These are phyloP conservation scores for Austroboletus olivaceoglutinosus DNA, from an alignment of 1,284 basidiomycete genomes.

Conservation along the genomic window DNA sequence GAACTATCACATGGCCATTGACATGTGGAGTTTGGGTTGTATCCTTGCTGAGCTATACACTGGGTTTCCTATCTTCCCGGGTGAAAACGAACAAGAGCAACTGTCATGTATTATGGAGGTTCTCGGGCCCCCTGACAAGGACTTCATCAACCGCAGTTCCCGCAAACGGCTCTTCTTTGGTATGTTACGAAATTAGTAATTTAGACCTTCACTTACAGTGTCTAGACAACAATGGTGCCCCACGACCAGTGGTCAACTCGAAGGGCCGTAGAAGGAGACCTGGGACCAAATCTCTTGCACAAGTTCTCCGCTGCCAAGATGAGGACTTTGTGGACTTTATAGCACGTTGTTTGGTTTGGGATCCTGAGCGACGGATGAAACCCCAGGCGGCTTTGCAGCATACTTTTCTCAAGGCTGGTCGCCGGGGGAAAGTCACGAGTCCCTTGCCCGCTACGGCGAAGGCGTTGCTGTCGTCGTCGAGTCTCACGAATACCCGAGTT, in stretches of 20 bases:
- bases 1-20: constrained; percentile 95
- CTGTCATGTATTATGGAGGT: constrained; percentile 99
- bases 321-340: constrained; percentile 92
- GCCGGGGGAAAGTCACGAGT: constrained; percentile 49
- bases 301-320: constrained; percentile 87
- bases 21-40: constrained; percentile 98
- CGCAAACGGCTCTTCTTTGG: constrained; percentile 96
- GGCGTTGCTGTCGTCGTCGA: constrained; percentile 54
- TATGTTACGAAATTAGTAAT: constrained; percentile 38
- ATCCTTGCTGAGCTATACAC: constrained; percentile 97
- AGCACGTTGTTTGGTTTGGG: constrained; percentile 95
- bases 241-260: constrained; percentile 92
- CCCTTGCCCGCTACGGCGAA: constrained; percentile 47
- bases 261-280: constrained; percentile 93
- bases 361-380: constrained; percentile 94
- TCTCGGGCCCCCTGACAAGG: constrained; percentile 91
- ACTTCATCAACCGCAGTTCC: constrained; percentile 91
- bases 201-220: constrained; percentile 1
- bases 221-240: constrained; percentile 87
- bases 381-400: constrained; percentile 92
- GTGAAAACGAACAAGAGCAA: constrained; percentile 99
- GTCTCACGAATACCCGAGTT: constrained; percentile 45
- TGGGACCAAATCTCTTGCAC: constrained; percentile 84
- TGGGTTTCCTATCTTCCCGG: constrained; percentile 98
- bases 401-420: constrained; percentile 76